Conservation (phyloP, 2,329 filamentous ascomycete species). For the Verticillium longisporum region DNA sequence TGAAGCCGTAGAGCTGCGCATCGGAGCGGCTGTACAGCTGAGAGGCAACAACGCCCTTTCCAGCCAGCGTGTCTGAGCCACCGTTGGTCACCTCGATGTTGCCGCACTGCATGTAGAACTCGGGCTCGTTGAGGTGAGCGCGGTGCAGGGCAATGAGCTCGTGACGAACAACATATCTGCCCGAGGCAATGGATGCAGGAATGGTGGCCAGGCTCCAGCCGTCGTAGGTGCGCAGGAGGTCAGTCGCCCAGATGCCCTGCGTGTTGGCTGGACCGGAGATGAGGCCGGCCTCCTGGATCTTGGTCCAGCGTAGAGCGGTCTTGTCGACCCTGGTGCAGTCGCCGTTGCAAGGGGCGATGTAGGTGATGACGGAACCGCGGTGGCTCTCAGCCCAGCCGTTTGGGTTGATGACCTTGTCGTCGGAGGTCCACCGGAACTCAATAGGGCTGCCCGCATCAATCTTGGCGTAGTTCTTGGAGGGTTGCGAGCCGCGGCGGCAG, state of each 20-base stretch:
- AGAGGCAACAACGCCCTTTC: slow-evolving; percentile 14
- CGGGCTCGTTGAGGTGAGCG: slow-evolving; percentile 34
- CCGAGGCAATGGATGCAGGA: slow-evolving; percentile 33
- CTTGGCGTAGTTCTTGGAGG: slow-evolving; percentile 28
- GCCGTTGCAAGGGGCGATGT: slow-evolving; percentile 35
- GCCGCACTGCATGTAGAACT: slow-evolving; percentile 47
- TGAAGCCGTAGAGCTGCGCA: background rate
- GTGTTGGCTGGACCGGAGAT: slow-evolving; percentile 21
- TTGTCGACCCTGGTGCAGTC: slow-evolving; percentile 26
- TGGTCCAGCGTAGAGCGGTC: slow-evolving; percentile 24
- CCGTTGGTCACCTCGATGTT: slow-evolving; percentile 42
- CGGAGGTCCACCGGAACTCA: slow-evolving; percentile 35
- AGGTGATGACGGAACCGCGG: slow-evolving; percentile 46
- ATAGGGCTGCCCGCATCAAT: slow-evolving; percentile 39
- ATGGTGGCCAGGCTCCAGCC: slow-evolving; percentile 38
- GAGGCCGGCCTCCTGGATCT: slow-evolving; percentile 24
- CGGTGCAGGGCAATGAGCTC: slow-evolving; percentile 44
- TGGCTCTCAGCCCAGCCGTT: slow-evolving; percentile 46
- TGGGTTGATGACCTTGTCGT: slow-evolving; percentile 40
- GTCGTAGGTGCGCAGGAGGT: slow-evolving; percentile 38
- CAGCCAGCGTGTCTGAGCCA: slow-evolving; percentile 11
- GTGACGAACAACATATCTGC: slow-evolving; percentile 44
- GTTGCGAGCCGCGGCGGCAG: slow-evolving; percentile 32
- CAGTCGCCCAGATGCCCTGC: slow-evolving; percentile 27
- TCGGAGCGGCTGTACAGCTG: slow-evolving; percentile 14